Base-by-base conservation (phyloP, 2,329 filamentous ascomycete genomes). In the Fusarium domesticum region DNA sequence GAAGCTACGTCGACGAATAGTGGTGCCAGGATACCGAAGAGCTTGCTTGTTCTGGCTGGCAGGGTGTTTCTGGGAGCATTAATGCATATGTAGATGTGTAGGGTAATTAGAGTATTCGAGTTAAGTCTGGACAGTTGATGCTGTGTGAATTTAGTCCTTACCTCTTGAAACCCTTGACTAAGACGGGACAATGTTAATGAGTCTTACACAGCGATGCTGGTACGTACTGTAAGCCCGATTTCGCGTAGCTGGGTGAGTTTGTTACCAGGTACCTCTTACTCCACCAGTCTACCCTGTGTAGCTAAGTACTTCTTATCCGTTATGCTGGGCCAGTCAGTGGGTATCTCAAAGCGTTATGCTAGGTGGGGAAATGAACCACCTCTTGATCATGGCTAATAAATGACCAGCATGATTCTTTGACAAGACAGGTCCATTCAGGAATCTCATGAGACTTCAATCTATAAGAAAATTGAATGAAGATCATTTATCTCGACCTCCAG, bases 321-420 rank as follows among this genome's bases (percentile, higher is more conserved):
- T 55, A 64, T 64, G 61, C 39, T 50, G 1, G 17, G 31, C 57
- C 60, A 59, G 60, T 63, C 51, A 31, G 19, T 12, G 11, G 18
- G 14, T 36, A 37, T 45, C 46, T 39, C 32, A 60, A 59, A 48
- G 54, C 60, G 62, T 64, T 64, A 64, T 64, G 61, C 41, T 58
- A 33, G 30, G 50, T 53, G 53, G 51, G 50, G 58, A 43, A 17
- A 39, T 41, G 19, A 49, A 42, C 42, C 18, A 18, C 38, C 23
- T 11, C 19, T 31, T 37, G 3, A 47, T 47, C 25, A 42, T 44
- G 37, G 37, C 31, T 43, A 51, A 30, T 57, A 54, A 58, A 53
- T 46, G 33, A 18, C 40, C 38, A n/a, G 32, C 25, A 28, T 38
- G 35, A 33, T 41, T 30, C 28, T 12, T 19, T 25, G 18, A 37